phyloP scores from a whole-genome alignment of 2,329 filamentous ascomycete species.

The Fusarium liriodendri region DNA sequence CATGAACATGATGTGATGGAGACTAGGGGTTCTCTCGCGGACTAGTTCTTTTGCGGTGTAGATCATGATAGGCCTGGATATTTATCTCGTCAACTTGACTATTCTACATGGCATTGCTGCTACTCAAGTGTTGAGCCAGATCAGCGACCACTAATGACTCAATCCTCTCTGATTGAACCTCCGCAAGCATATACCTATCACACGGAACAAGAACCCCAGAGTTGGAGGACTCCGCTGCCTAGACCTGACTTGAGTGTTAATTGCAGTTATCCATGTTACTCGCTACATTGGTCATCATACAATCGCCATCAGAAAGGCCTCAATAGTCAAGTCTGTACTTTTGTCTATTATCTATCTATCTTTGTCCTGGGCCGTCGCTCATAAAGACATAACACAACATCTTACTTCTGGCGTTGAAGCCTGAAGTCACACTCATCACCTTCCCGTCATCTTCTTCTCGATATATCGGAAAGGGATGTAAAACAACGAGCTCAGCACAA shows the following conservation, averaged over 20 bases:
- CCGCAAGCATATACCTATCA: neutral
- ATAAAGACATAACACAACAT: conserved; percentile 4
- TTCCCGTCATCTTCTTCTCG: conserved; percentile 53
- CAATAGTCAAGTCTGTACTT: neutral
- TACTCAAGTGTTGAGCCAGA: neutral
- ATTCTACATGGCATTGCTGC: neutral
- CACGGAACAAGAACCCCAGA: neutral
- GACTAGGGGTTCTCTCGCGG: too few species aligned
- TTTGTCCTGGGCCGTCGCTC: neutral
- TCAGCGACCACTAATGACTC: neutral
- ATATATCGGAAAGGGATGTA: conserved; percentile 61
- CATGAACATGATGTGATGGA: too few species aligned
- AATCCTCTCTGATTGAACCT: neutral
- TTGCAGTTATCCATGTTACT: neutral
- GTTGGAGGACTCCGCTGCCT: neutral
- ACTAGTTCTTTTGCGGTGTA: neutral
- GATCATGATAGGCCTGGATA: neutral
- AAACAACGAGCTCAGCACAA: conserved; percentile 60
- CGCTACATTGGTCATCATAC: neutral
- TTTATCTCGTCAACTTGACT: neutral
- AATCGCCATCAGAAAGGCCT: neutral
- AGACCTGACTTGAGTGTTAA: neutral
- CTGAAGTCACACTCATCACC: conserved; percentile 21
- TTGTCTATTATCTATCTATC: conserved; percentile 15
- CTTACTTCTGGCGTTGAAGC: conserved; percentile 13